These are phyloP conservation scores for Dryas drummondii DNA, from an alignment of 306 rosid genomes.

Conservation along the genomic window DNA sequence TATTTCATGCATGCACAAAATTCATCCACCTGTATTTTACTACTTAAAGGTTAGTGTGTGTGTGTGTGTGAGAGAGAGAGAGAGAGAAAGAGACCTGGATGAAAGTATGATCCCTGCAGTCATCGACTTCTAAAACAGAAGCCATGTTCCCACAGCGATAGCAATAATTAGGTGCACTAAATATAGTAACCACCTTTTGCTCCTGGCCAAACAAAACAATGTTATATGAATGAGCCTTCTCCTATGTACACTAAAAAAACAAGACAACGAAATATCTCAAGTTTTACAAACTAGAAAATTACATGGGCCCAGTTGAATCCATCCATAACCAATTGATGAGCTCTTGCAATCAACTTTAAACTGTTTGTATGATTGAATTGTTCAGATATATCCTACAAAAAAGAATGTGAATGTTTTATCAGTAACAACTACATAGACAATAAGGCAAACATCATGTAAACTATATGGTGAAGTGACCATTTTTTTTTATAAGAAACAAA, in stretches of 20 bases:
- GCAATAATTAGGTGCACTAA: conserved; percentile 98
- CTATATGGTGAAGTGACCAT: not conserved
- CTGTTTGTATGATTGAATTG: conserved; percentile 93
- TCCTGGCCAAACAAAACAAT: conserved; percentile 66
- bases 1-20: conserved; percentile 24
- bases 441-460: not conserved
- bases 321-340: conserved; percentile 99
- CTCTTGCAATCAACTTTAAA: conserved; percentile 97
- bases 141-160: conserved; percentile 99
- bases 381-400: conserved; percentile 91
- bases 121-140: conserved; percentile 97
- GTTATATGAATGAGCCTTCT: conserved; percentile 15
- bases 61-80: not conserved
- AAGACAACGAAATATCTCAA: conserved; percentile 13
- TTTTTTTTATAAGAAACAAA: too few species aligned
- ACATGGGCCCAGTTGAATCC: conserved; percentile 99
- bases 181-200: conserved; percentile 98
- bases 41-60: not conserved
- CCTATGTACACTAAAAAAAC: conserved; percentile 19
- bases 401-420: conserved; percentile 18
- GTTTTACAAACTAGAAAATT: conserved; percentile 30
- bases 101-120: conserved; percentile 90
- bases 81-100: conserved; percentile 61
- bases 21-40: not conserved
- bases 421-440: conserved; percentile 1